phyloP scores from a whole-genome alignment of 257 asterid genomes.

The Primulina eburnea region DNA sequence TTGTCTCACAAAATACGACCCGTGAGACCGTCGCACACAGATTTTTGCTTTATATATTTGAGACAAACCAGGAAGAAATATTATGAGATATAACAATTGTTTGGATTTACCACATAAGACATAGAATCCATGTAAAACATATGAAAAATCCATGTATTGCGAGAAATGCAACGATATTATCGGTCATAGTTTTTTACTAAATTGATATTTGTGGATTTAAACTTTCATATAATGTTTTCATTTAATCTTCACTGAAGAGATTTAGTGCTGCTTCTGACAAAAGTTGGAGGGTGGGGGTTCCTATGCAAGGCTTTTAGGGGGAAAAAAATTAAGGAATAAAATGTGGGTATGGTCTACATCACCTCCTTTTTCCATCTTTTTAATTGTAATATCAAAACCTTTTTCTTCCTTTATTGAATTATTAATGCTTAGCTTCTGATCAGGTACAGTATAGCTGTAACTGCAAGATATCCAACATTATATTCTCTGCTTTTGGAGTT shows the following conservation, averaged over 20 bases:
- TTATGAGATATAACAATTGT: too few relatives aligned
- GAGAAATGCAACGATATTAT: too few relatives aligned
- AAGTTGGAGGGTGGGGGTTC: constrained; percentile 34
- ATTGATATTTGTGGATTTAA: background rate
- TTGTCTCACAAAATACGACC: too few relatives aligned
- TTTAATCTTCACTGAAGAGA: background rate
- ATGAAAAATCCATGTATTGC: too few relatives aligned
- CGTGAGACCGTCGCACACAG: too few relatives aligned
- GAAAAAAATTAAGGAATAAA: constrained; percentile 28
- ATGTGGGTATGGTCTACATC: constrained; percentile 35
- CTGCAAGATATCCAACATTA: constrained; percentile 43
- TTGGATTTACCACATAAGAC: too few relatives aligned
- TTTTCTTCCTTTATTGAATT: constrained; percentile 39
- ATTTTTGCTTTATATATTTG: too few relatives aligned
- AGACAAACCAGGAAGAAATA: too few relatives aligned
- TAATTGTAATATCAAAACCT: constrained; percentile 13
- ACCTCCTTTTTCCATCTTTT: constrained; percentile 28
- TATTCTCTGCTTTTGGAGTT: constrained; percentile 26
- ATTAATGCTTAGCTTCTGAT: constrained; percentile 17
- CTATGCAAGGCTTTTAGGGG: constrained; percentile 28
- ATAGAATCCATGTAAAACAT: too few relatives aligned
- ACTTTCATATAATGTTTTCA: background rate
- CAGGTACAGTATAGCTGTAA: constrained; percentile 47
- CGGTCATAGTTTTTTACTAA: too few relatives aligned
- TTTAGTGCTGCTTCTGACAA: constrained; percentile 30